Evolutionary conservation across 2,329 filamentous ascomycete species (phyloP).

Genomic region (Cladosporium velox): DNA sequence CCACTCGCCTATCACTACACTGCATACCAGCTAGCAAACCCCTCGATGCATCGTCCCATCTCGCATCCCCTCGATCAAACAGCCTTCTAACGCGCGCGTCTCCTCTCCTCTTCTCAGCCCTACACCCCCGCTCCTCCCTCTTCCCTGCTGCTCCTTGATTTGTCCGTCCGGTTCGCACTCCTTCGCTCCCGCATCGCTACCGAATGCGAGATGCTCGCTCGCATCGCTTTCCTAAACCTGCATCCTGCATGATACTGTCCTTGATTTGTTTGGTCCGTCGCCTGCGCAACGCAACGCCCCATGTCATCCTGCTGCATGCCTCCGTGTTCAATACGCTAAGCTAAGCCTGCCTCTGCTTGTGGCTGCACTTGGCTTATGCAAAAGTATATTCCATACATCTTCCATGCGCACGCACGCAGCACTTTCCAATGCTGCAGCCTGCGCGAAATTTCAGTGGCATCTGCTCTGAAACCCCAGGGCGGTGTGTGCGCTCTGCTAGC

Average conservation of each 20-base stretch:
- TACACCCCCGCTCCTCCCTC: neutral
- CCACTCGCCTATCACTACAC: neutral
- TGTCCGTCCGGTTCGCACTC: neutral
- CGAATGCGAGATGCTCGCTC: constrained; percentile 5
- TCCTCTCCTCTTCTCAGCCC: neutral
- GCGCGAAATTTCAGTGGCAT: neutral
- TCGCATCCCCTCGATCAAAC: neutral
- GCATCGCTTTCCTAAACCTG: neutral
- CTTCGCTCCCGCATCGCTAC: constrained; percentile 12
- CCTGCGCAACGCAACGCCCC: constrained; percentile 1
- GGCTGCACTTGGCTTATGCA: neutral
- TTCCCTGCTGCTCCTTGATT: neutral
- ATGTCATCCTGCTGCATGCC: neutral
- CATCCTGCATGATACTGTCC: too few species aligned
- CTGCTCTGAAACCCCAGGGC: neutral
- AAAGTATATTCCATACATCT: constrained; percentile 6
- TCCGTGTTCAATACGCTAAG: constrained; percentile 4
- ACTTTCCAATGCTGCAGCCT: too few species aligned
- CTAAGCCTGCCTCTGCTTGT: neutral
- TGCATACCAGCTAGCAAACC: neutral
- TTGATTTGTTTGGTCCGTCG: neutral
- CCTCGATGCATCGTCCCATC: neutral
- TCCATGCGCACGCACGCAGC: neutral
- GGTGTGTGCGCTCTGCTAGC: constrained; percentile 8
- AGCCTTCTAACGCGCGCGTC: neutral